phyloP scores from a whole-genome alignment of 2,329 filamentous ascomycete species.

The Penicillium paneum region DNA sequence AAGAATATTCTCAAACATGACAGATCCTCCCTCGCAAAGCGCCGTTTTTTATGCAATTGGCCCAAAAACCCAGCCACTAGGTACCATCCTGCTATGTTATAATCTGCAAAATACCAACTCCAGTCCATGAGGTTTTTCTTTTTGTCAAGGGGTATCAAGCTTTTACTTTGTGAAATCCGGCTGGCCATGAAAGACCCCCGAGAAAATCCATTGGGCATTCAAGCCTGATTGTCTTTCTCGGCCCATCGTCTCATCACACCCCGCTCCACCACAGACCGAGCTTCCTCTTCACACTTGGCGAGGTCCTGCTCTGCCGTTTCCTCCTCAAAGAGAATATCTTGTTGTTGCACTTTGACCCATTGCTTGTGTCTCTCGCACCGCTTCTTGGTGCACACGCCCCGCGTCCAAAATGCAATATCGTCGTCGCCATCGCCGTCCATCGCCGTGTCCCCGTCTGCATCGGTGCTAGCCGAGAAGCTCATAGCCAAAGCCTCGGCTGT shows the following conservation, averaged over 20 bases:
- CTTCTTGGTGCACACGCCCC: constrained; percentile 48
- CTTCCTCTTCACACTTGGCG: constrained; percentile 40
- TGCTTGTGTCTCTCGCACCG: constrained; percentile 49
- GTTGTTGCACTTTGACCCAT: constrained; percentile 48
- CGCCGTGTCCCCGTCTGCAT: constrained; percentile 35
- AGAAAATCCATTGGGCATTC: background rate
- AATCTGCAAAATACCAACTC: constrained; percentile 26
- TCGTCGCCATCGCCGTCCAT: constrained; percentile 35
- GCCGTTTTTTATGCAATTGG: constrained; percentile 22
- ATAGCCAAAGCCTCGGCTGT: constrained; percentile 33
- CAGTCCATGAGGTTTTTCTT: constrained; percentile 17
- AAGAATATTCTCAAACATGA: constrained; percentile 4
- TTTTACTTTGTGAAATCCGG: constrained; percentile 8
- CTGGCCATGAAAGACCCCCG: background rate
- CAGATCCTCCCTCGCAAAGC: constrained; percentile 15
- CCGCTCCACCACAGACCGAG: constrained; percentile 42
- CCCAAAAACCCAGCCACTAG: background rate
- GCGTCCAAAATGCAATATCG: constrained; percentile 33
- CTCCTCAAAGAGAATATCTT: constrained; percentile 46
- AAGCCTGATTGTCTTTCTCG: constrained; percentile 26
- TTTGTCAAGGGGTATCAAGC: constrained; percentile 29
- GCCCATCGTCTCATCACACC: constrained; percentile 45
- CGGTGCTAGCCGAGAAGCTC: constrained; percentile 23
- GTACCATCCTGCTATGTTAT: background rate
- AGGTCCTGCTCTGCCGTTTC: constrained; percentile 40